Conservation (phyloP, 805 yeast species). For the Candida lessepsii region DNA sequence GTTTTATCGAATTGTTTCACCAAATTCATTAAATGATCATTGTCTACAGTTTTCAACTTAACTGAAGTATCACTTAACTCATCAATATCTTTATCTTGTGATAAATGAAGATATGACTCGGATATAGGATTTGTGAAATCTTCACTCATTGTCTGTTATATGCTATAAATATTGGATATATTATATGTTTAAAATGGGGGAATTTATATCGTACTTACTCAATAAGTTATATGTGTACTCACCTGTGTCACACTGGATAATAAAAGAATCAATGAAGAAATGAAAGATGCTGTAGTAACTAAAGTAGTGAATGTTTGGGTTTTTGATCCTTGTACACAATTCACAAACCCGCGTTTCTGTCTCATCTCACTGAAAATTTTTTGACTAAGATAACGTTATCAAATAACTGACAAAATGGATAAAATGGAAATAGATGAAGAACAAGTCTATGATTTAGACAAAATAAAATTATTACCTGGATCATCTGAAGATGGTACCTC, state of each 20-base stretch:
- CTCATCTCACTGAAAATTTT: slow-evolving; percentile 2
- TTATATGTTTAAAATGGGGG: not conserved
- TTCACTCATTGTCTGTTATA: slow-evolving; percentile 13
- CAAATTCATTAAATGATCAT: slow-evolving; percentile 14
- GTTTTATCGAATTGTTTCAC: slow-evolving; percentile 17
- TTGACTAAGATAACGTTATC: not conserved
- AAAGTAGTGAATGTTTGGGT: slow-evolving; percentile 3
- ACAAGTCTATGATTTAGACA: slow-evolving; percentile 52
- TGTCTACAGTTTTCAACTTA: slow-evolving; percentile 3
- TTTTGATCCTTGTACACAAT: slow-evolving; percentile 7
- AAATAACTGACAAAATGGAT: not conserved
- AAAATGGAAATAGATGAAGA: slow-evolving; percentile 26
- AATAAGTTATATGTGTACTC: too few species aligned
- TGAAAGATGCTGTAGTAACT: not conserved
- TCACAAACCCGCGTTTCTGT: slow-evolving; percentile 6
- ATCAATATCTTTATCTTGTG: slow-evolving; percentile 11
- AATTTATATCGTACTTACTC: too few species aligned
- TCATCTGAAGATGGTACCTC: slow-evolving; percentile 91
- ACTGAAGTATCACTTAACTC: slow-evolving; percentile 6
- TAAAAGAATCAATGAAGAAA: too few species aligned
- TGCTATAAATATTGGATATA: slow-evolving; percentile 4
- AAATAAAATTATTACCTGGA: slow-evolving; percentile 74
- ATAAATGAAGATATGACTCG: slow-evolving; percentile 30
- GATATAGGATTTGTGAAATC: slow-evolving; percentile 26
- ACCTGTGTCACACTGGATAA: too few species aligned